Percentiles rank a stretch among this genome's conserved stretches.
Conservation (phyloP, 1,284 basidiomycete genomes). For the Boletellus deceptivus region DNA sequence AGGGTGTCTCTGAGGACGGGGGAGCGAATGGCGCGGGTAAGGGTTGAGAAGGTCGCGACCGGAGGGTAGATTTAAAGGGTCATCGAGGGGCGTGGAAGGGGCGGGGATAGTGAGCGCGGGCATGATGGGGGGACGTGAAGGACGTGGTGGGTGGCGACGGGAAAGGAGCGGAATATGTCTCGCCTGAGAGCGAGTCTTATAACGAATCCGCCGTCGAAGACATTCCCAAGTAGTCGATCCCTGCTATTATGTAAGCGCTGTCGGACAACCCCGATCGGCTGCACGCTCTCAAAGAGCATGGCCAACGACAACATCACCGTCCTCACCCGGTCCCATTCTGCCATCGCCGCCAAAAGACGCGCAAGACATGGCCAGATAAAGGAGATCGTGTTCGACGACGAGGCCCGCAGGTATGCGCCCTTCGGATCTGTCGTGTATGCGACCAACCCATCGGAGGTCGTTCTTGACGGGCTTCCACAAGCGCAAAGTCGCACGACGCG, state of each 20-base stretch:
- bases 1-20: constrained; percentile 15
- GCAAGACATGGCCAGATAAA: constrained; percentile 59
- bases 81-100: not conserved
- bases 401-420: constrained; percentile 57
- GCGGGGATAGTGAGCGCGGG: constrained; percentile 28
- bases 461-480: constrained; percentile 87
- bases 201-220: constrained; percentile 31
- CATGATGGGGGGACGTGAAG: constrained; percentile 12
- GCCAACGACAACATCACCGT: constrained; percentile 46
- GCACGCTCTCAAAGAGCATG: constrained; percentile 12
- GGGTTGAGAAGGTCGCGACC: constrained; percentile 17
- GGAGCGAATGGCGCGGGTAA: constrained; percentile 20
- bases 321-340: constrained; percentile 60
- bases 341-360: constrained; percentile 60
- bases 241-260: constrained; percentile 28
- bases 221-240: constrained; percentile 34
- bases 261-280: constrained; percentile 22
- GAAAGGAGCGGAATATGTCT: constrained; percentile 33
- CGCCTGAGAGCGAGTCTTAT: constrained; percentile 39
- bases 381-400: constrained; percentile 75
- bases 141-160: constrained; percentile 4
- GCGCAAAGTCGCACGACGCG: constrained; percentile 74
- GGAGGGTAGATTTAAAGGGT: constrained; percentile 1
- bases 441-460: constrained; percentile 47
- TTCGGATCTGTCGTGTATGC: not conserved